A percentile compares a stretch with the other conserved stretches of the same genome.
Conservation (phyloP, 139 green algal species). For the Chlamydomonas sp. region DNA sequence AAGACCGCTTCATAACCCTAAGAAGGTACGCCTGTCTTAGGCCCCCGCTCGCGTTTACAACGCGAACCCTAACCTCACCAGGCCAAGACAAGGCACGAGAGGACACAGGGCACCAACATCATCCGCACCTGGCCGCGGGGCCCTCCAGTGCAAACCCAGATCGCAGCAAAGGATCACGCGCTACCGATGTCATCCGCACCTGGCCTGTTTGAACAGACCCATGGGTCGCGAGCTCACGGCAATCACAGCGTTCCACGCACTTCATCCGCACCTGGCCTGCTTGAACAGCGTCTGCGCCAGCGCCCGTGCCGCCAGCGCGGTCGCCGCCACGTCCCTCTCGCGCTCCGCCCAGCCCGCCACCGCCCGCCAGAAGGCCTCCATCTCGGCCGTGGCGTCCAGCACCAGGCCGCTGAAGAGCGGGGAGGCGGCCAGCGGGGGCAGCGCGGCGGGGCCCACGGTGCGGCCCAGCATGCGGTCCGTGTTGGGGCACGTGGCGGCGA, state of each 20-base stretch:
- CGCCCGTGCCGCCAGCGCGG: conserved; percentile 9
- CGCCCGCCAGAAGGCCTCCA: conserved; percentile 38
- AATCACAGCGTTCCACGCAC: not conserved
- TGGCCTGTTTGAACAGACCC: not conserved
- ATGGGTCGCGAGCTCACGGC: not conserved
- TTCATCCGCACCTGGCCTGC: conserved; percentile 1
- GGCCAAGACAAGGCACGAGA: too few relatives aligned
- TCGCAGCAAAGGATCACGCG: too few relatives aligned
- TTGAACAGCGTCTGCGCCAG: conserved; percentile 18
- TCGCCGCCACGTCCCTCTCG: not conserved
- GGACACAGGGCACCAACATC: too few relatives aligned
- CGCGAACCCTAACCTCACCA: too few relatives aligned
- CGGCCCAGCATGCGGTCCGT: conserved; percentile 18
- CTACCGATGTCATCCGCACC: too few relatives aligned
- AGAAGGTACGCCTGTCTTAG: too few relatives aligned
- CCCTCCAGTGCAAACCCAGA: too few relatives aligned
- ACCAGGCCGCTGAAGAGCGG: conserved; percentile 30
- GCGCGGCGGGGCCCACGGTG: conserved; percentile 12
- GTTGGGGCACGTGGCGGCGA: conserved; percentile 23
- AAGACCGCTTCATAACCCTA: too few relatives aligned
- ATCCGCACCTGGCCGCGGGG: too few relatives aligned
- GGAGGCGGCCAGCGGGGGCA: conserved; percentile 25
- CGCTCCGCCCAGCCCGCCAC: conserved; percentile 1
- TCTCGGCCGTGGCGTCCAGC: conserved; percentile 34
- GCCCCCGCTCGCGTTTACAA: too few relatives aligned